phyloP scores from a whole-genome alignment of 169 alveolate genomes.

The Neospora caninum region DNA sequence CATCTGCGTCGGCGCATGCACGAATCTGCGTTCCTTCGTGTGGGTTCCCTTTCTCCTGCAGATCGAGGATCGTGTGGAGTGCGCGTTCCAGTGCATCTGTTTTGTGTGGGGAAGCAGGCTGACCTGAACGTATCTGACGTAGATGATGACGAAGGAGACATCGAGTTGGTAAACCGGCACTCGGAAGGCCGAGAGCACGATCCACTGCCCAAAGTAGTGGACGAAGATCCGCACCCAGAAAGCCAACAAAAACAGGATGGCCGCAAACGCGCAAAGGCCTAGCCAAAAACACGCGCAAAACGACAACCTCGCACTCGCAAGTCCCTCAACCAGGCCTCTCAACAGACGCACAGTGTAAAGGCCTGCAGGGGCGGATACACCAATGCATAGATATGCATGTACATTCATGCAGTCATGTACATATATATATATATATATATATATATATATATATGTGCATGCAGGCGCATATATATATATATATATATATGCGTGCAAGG shows the following conservation, averaged over 20 bases:
- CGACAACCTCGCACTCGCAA: too few relatives aligned
- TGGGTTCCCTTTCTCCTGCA: not conserved
- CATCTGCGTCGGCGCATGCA: too few relatives aligned
- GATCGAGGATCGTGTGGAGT: too few relatives aligned
- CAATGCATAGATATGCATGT: too few relatives aligned
- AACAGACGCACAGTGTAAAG: not conserved
- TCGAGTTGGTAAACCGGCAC: slow-evolving; percentile 32
- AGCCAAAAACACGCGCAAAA: too few relatives aligned
- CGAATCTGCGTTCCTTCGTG: too few relatives aligned
- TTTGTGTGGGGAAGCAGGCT: not conserved
- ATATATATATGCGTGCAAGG: too few relatives aligned
- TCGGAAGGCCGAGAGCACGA: slow-evolving; percentile 36
- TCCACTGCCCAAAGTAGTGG: slow-evolving; percentile 31
- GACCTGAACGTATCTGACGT: slow-evolving; percentile 22
- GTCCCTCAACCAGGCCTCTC: too few relatives aligned
- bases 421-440: too few relatives aligned
- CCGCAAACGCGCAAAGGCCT: slow-evolving; percentile 29
- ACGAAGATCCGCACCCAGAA: slow-evolving; percentile 21
- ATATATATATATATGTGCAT: too few relatives aligned
- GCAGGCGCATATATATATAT: too few relatives aligned
- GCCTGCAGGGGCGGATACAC: not conserved
- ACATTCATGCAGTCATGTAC: too few relatives aligned
- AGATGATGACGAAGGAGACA: slow-evolving; percentile 12
- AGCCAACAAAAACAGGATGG: slow-evolving; percentile 11
- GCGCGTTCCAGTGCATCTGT: not conserved